A percentile compares a stretch with the other conserved stretches of the same genome.
These are phyloP conservation scores for Epichloe festucae DNA, from an alignment of 2,329 filamentous ascomycete species.

Conservation along the genomic window DNA sequence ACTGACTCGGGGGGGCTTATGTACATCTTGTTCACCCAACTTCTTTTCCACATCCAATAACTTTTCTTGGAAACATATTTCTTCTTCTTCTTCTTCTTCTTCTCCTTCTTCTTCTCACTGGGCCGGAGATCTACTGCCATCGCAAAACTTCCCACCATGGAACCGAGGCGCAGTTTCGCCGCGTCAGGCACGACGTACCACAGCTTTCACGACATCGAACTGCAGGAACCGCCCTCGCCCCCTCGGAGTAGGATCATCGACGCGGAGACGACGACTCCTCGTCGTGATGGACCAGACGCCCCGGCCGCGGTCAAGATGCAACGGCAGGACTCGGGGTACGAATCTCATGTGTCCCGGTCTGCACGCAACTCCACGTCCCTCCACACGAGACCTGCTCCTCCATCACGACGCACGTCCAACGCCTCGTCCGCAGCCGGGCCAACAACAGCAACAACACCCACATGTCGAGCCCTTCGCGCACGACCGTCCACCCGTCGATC, in stretches of 20 bases:
- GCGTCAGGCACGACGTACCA: conserved; percentile 39
- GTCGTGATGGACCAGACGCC: too few relatives aligned
- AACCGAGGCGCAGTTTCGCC: conserved; percentile 22
- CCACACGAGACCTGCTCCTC: conserved; percentile 14
- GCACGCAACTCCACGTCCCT: conserved; percentile 22
- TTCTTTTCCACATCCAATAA: neutral
- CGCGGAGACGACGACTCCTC: conserved; percentile 5
- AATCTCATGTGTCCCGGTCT: conserved; percentile 30
- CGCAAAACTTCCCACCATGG: conserved; percentile 1
- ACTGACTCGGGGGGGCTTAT: neutral
- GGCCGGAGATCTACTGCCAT: neutral
- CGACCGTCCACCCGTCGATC: conserved; percentile 30
- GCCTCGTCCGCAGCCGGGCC: conserved; percentile 10
- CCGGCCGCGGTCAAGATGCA: conserved; percentile 30
- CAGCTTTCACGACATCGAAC: conserved; percentile 39
- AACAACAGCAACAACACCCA: conserved; percentile 10
- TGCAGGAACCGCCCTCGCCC: conserved; percentile 26
- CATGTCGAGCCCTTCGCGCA: conserved; percentile 19
- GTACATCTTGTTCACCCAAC: neutral
- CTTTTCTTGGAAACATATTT: neutral
- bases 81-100: neutral
- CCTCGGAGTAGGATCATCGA: conserved; percentile 6
- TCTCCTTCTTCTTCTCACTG: neutral
- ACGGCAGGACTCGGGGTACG: conserved; percentile 47
- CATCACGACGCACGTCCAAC: conserved; percentile 22